Conservation (phyloP, 805 yeast genomes). For the Blastobotrys terrestris region DNA sequence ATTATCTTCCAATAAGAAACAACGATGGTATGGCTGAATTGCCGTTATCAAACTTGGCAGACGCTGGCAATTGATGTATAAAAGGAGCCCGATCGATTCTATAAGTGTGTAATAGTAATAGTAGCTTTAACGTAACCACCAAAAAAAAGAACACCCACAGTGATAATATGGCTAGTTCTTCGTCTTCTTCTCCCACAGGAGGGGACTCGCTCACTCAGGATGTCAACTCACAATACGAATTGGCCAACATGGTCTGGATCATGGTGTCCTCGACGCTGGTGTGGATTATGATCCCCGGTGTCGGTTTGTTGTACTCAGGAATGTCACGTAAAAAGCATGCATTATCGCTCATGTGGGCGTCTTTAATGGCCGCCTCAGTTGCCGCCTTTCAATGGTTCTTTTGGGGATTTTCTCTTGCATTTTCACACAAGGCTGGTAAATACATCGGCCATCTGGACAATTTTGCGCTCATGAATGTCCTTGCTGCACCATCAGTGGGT, state of each 20-base stretch:
- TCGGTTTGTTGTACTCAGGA: conserved; percentile 90
- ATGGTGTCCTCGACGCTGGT: conserved; percentile 48
- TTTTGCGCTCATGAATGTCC: conserved; percentile 72
- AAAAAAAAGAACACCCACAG: no score
- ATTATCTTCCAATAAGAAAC: not conserved
- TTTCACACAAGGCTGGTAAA: conserved; percentile 60
- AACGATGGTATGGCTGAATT: not conserved
- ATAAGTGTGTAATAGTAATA: no score
- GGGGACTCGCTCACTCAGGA: conserved; percentile 73
- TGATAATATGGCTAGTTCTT: not conserved
- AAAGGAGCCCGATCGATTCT: no score
- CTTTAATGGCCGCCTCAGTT: conserved; percentile 79
- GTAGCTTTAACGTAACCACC: no score
- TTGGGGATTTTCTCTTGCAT: conserved; percentile 93
- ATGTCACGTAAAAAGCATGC: conserved; percentile 93
- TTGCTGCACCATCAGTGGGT: conserved; percentile 70
- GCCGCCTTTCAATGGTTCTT: conserved; percentile 95
- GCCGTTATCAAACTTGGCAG: not conserved
- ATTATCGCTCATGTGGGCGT: conserved; percentile 89
- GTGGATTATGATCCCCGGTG: conserved; percentile 96
- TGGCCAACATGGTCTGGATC: conserved; percentile 79
- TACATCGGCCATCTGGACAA: conserved; percentile 79
- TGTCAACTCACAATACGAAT: conserved; percentile 62
- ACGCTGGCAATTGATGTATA: not conserved
- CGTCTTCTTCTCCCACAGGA: conserved; percentile 42